Evolutionary conservation across 2,329 filamentous ascomycete species (phyloP).

Genomic region (Ceratocystiopsis sp.): DNA sequence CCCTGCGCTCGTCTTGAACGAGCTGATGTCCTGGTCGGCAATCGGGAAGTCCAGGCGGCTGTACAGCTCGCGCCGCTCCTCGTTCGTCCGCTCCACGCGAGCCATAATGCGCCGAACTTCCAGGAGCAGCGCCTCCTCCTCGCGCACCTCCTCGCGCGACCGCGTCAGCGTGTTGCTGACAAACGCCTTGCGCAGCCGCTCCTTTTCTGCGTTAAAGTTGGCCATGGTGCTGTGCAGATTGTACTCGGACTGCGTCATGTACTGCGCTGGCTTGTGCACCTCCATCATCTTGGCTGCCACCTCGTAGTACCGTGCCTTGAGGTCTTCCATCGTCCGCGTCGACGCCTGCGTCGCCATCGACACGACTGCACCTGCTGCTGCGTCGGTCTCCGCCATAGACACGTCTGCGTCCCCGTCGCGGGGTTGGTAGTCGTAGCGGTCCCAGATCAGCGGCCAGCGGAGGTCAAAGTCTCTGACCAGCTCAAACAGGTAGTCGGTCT

Average conservation of each 20-base stretch:
- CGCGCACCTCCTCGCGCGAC: constrained; percentile 72
- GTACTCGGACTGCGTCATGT: constrained; percentile 79
- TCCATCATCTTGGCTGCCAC: constrained; percentile 72
- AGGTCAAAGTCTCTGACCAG: constrained; percentile 65
- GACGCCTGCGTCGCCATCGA: constrained; percentile 29
- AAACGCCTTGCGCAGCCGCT: constrained; percentile 68
- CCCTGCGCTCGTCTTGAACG: constrained; percentile 68
- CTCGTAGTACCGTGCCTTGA: constrained; percentile 83
- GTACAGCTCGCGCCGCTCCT: constrained; percentile 77
- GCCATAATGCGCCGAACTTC: constrained; percentile 86
- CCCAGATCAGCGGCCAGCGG: constrained; percentile 81
- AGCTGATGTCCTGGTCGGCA: constrained; percentile 49
- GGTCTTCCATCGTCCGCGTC: constrained; percentile 61
- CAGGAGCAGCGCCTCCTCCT: constrained; percentile 76
- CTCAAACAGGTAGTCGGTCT: constrained; percentile 80
- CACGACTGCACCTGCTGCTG: constrained; percentile 20
- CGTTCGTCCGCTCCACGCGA: constrained; percentile 69
- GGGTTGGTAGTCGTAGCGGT: constrained; percentile 67
- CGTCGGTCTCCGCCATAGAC: constrained; percentile 5
- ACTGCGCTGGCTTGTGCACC: constrained; percentile 59
- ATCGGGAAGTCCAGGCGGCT: constrained; percentile 69
- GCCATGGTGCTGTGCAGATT: constrained; percentile 68
- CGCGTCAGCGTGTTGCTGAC: constrained; percentile 64
- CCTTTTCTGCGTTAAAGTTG: constrained; percentile 68
- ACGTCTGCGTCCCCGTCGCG: constrained; percentile 15